Evolutionary conservation across 2,329 filamentous ascomycete species (phyloP).

Genomic region (Fusarium stilboides): DNA sequence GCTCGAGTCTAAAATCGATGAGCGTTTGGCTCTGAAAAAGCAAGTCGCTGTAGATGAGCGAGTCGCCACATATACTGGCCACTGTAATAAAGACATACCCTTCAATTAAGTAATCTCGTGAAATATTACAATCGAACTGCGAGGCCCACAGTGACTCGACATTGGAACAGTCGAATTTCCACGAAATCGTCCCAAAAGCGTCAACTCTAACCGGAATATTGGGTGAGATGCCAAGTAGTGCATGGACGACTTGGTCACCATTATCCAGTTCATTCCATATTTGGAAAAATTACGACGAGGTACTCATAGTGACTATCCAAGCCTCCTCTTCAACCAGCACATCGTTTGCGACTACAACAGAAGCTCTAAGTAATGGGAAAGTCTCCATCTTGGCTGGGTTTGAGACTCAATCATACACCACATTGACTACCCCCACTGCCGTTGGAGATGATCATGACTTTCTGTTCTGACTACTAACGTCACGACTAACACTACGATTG

Average conservation of each 20-base stretch:
- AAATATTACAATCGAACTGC: not conserved
- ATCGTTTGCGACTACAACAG: not conserved
- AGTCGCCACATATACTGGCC: conserved; percentile 35
- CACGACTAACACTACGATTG: not conserved
- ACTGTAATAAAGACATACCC: not conserved
- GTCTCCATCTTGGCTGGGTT: not conserved
- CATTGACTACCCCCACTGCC: not conserved
- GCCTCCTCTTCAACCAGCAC: conserved; percentile 34
- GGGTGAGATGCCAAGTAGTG: conserved; percentile 25
- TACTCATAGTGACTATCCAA: conserved; percentile 37
- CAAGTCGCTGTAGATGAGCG: conserved; percentile 26
- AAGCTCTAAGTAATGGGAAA: not conserved
- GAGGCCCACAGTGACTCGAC: conserved; percentile 20
- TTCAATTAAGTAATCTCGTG: not conserved
- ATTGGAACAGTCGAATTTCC: conserved; percentile 26
- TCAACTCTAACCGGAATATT: conserved; percentile 19
- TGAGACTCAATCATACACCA: not conserved
- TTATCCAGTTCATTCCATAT: conserved; percentile 31
- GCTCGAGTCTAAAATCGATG: conserved; percentile 31
- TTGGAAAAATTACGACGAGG: conserved; percentile 36
- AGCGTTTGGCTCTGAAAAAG: conserved; percentile 30
- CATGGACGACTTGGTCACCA: conserved; percentile 32
- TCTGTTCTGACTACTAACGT: not conserved
- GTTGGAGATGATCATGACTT: not conserved
- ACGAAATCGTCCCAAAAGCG: conserved; percentile 29